Conservation (phyloP, 1,139 yeast genomes). For the Nakaseomyces uthaithaninus region DNA sequence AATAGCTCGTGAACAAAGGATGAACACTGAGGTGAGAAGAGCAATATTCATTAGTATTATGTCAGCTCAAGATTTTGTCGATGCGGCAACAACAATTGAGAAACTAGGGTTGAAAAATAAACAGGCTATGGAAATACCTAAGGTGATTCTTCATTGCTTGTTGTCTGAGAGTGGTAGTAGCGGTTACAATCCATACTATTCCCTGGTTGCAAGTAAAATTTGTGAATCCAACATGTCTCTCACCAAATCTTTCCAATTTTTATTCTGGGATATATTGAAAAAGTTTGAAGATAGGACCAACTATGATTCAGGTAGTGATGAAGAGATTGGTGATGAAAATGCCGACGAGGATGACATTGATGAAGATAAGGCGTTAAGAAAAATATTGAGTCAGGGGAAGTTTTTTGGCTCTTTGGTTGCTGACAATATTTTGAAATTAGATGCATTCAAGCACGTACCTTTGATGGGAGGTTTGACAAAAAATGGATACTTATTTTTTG, state of each 20-base stretch:
- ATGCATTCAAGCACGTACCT: conserved; percentile 63
- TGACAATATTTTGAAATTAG: conserved; percentile 66
- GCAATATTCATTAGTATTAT: conserved; percentile 89
- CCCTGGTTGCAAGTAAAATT: conserved; percentile 66
- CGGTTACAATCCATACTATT: conserved; percentile 84
- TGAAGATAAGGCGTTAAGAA: conserved; percentile 47
- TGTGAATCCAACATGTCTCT: conserved; percentile 57
- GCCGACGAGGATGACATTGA: conserved; percentile 26
- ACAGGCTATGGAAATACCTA: conserved; percentile 86
- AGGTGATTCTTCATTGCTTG: conserved; percentile 77
- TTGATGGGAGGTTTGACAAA: conserved; percentile 65
- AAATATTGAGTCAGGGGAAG: conserved; percentile 65
- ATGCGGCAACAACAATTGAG: conserved; percentile 75
- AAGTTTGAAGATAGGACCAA: conserved; percentile 53
- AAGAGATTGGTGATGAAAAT: too few species aligned
- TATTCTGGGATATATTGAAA: conserved; percentile 80
- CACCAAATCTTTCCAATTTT: conserved; percentile 79
- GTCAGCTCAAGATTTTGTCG: conserved; percentile 90
- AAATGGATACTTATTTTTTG: conserved; percentile 63
- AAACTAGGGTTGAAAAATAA: conserved; percentile 68
- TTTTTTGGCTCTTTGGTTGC: conserved; percentile 69
- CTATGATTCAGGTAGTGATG: conserved; percentile 35
- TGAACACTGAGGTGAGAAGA: conserved; percentile 92
- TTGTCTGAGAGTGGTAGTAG: conserved; percentile 52
- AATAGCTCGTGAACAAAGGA: conserved; percentile 74